Base-by-base conservation (phyloP, 495 filamentous ascomycete species). In the Mycothermus thermophilus region DNA sequence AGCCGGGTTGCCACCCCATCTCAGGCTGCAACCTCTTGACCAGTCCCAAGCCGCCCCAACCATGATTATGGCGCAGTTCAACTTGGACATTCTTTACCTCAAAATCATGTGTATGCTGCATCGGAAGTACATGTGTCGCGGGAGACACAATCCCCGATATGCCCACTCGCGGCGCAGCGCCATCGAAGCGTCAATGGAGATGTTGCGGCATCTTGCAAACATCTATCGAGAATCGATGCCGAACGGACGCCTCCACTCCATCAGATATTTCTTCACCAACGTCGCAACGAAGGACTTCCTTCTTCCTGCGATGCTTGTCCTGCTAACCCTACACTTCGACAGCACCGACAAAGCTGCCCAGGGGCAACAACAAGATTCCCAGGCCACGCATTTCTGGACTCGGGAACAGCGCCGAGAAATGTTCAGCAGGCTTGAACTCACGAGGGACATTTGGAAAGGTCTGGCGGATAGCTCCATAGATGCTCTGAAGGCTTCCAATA, bases 221-320 rank as follows among this genome's bases (percentile, higher is more conserved):
- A 61, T 96, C 10, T 71, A 81, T 51, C 64, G 67, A 14, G 87
- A 93, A 46, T 79, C 73, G 3, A 71, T 80, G 48, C 74, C 78
- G 2, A 75, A 74, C 21, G 82, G 83, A 4, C 70, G 80, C 11
- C 56, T 87, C 26, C 71, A 78, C 35, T 67, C 67, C 14, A 77
- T 83, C 54, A 74, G 76, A 45, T 84, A 71, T 67, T 81, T 79
- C 52, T 73, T 88, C 32, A 83, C 73, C 12, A 64, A 66, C 2
- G 80, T 80, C 0, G 68, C 92, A 3, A 83, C 83, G 12, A 80
- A 76, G 30, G 88, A 96, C 45, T 93, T 88, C 46, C 59, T 93
- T 10, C 75, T 92, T 12, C 85, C 83, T 1, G 80, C 83, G 2
- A 94, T 93, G 83, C 75, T 93, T 37, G 68, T 96, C 13, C 78